Base-by-base conservation (phyloP, 805 yeast genomes). In the Lachancea waltii region DNA sequence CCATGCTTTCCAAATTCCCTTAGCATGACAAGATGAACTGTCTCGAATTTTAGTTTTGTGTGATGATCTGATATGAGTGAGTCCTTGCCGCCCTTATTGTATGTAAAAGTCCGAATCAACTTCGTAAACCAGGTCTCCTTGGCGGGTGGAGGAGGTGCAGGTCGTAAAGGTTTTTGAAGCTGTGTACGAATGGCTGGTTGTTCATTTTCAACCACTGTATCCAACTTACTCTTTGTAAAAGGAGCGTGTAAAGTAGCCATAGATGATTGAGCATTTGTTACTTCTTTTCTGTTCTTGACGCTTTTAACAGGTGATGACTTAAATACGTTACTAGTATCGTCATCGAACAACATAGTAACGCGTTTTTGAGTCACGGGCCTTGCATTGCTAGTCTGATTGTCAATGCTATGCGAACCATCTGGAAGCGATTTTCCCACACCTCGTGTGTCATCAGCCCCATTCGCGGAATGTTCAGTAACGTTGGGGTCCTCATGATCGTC, bases 331-430 rank as follows among this genome's bases (percentile, higher is more conserved):
- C 34, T 36, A 11, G 42, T 51, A 7, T 51, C 49, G 18, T 45
- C 58, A 45, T 53, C 60, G 42, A 52, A 58, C 17, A 53, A 40
- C 54, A 56, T 48, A 5, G 60, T 52, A 3, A 54, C 57, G 42
- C 64, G 45, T 20, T 39, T 41, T 10, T 43, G 33, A 4, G 39
- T 31, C 10, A 31, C 45, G n/a, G 25, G 27, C 20, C 17, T 33
- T 7, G 28, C 36, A 17, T 33, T 23, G 10, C 25, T 22, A 11
- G 38, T 34, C 4, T 24, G 34, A 10, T 49, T 35, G 26, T 28
- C 31, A 8, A 24, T 9, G 13, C 24, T 26, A 17, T 31, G 25
- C 13, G 37, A 26, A 2, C 31, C 30, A 22, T 32, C 33, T 17
- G 26, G 24, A 8, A 22, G 35, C 9, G 20, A 13, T 6, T 30